Conservation (phyloP, 208 protist species). For the Acanthamoeba triangularis region DNA sequence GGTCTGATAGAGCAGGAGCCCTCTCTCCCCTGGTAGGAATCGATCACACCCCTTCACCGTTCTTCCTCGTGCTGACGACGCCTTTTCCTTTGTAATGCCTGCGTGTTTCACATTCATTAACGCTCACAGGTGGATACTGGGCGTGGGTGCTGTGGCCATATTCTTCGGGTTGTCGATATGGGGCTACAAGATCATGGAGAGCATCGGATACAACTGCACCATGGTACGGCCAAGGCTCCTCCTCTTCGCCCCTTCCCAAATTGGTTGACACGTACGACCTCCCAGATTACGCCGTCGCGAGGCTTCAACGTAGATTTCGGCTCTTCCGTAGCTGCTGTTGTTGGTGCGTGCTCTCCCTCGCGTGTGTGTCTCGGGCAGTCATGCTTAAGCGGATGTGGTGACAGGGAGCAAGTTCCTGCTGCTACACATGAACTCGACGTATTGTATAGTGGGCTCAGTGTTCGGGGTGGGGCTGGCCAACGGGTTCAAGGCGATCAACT, state of each 20-base stretch:
- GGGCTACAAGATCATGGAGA: constrained; percentile 60
- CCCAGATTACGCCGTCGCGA: constrained; percentile 10
- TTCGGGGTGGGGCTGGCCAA: constrained; percentile 4
- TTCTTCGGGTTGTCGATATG: constrained; percentile 34
- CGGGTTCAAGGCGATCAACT: constrained; percentile 12
- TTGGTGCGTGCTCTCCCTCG: not conserved
- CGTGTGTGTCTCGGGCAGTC: not conserved
- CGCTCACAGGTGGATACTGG: constrained; percentile 14
- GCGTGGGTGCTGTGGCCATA: constrained; percentile 25
- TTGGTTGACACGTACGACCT: not conserved
- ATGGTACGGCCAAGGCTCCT: not conserved
- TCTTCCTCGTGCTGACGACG: not conserved
- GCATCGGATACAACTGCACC: constrained; percentile 10
- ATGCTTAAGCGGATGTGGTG: not conserved
- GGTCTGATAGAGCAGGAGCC: too few relatives aligned
- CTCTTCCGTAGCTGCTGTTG: not conserved
- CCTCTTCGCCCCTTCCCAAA: not conserved
- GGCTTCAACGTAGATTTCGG: constrained; percentile 30
- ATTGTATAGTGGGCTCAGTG: constrained; percentile 36
- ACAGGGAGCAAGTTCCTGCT: constrained; percentile 38
- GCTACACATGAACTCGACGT: constrained; percentile 64
- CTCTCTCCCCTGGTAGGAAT: not conserved
- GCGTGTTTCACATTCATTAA: not conserved
- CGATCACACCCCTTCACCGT: not conserved
- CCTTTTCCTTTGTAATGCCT: not conserved